Base-by-base conservation (phyloP, 2,329 filamentous ascomycete species). In the Aspergillus brunneoviolaceus region DNA sequence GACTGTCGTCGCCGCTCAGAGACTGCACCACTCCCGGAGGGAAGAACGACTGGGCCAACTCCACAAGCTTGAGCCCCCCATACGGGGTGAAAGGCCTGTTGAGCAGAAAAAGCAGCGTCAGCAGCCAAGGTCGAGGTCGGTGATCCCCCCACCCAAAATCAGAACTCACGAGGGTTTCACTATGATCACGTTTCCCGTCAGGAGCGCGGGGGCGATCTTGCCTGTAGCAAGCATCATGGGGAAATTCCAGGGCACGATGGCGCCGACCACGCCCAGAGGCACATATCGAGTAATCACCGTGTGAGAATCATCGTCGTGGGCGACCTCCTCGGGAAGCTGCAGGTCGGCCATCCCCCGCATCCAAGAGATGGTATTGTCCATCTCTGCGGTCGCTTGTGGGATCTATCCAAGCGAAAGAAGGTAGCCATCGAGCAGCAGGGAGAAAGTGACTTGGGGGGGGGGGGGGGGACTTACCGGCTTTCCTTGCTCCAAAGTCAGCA, bases 191-290 rank as follows among this genome's bases (percentile, higher is more conserved):
- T 82, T 81, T 39, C 81, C 82, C 0, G 81, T 81, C 14, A 82
- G 63, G 5, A 84, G 68, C 0, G 81, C 76, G 1, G 80, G 76
- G 5, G 72, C 75, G 45, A 83, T 75, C 70, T 86, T 86, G 53
- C 81, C 74, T 57, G 77, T 77, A 19, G 77, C 74, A 3, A 76
- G 64, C 31, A 70, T 53, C 21, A 76, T 48, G 7, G 76, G 73
- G 58, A 69, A 86, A 70, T 87, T 87, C 84, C 84, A 86, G 0
- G 84, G 83, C 39, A 80, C 80, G 65, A 86, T 85, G 59, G 79
- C 84, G 16, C 75, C 82, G 2, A 80, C 63, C 7, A 76, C 68
- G 16, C 73, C 73, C 2, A 74, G 58, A 3, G 74, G 74, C 2
- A 67, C 72, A 51, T 72, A 73, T 55, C 67, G 64, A 35, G 64